Base-by-base conservation (phyloP, 2,329 filamentous ascomycete species). In the Colletotrichum neosansevieriae region DNA sequence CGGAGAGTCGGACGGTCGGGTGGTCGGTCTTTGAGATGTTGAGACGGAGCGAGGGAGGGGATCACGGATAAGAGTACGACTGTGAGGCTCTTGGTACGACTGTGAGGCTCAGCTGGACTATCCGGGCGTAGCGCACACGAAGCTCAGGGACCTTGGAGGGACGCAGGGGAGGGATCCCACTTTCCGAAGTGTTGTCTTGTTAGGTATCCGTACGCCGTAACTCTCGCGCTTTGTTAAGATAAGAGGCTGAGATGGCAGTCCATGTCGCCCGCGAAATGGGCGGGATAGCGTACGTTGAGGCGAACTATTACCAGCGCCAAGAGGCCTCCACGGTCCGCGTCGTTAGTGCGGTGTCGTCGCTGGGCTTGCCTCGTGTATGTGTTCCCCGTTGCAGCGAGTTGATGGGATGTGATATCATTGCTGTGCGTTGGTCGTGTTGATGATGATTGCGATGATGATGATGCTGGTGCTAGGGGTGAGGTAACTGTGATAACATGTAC, bases 371-470 rank as follows among this genome's bases (percentile, higher is more conserved):
- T 45, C 24, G 15, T 58, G 65, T 29, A 24, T 24, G 21, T 24
- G 21, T 24, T 24, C 24, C 24, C 24, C 24, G 24, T 24, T 5
- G 24, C 24, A 49, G 60, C 32, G 38, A 32, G 17, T 58, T 57
- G 53, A 54, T 44, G 54, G n/a, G 65, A 13, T 24, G 65, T 69
- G 61, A 69, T 69, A 69, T 69, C 61, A 68, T 68, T 17, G 6
- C 21, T 32, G 34, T 34, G 29, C 34, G 47, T 24, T 51, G 49
- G 49, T 49, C 51, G 12, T n/a, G 24, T 32, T 51, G 34, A n/a
- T 45, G 42, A 40, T 29, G 49, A 44, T 59, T 54, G 47, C 49
- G 53, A 59, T 36, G 62, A 21, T 51, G 61, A 24, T 65, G 11
- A 12, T 38, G 36, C 36, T 38, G 36, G 29, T 29, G 29, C 29